Percentiles rank a stretch among this genome's conserved stretches.
These are phyloP conservation scores for Cryptococcus neoformans DNA, from an alignment of 1,284 basidiomycete genomes.

Conservation along the genomic window DNA sequence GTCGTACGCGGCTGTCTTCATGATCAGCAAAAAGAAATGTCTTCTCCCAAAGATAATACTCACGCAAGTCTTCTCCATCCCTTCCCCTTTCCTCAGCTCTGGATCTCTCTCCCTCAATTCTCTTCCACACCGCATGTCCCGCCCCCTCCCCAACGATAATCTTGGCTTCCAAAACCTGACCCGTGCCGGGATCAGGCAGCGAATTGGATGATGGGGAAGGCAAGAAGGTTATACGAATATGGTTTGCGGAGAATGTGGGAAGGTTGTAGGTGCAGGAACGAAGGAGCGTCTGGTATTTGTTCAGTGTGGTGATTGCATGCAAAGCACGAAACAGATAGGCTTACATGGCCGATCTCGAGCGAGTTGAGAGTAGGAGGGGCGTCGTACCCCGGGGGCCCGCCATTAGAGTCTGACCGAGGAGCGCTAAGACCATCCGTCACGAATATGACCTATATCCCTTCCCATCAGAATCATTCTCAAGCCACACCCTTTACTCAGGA, in stretches of 20 bases:
- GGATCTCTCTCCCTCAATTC: slow-evolving; percentile 39
- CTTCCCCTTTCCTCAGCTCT: slow-evolving; percentile 19
- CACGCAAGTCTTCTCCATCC: slow-evolving; percentile 30
- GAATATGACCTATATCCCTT: slow-evolving; percentile 25
- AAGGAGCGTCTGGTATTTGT: slow-evolving; percentile 11
- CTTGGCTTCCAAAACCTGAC: slow-evolving; percentile 30
- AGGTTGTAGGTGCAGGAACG: slow-evolving; percentile 34
- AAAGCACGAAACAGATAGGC: slow-evolving; percentile 4
- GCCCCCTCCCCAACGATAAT: slow-evolving; percentile 35
- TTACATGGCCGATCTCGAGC: slow-evolving; percentile 36
- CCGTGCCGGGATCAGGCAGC: slow-evolving; percentile 35
- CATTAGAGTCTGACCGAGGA: slow-evolving; percentile 1
- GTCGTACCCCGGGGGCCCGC: slow-evolving; percentile 11
- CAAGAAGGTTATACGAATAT: slow-evolving; percentile 33
- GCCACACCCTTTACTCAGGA: background rate
- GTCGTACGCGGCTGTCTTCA: background rate
- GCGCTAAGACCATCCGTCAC: slow-evolving; percentile 12
- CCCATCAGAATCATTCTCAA: background rate
- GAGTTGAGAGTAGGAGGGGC: slow-evolving; percentile 23
- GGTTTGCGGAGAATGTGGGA: slow-evolving; percentile 39
- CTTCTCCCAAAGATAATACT: slow-evolving; percentile 12
- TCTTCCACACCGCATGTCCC: slow-evolving; percentile 42
- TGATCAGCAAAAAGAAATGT: background rate
- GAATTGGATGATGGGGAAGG: slow-evolving; percentile 20
- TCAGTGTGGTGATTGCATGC: background rate